Evolutionary conservation across 495 filamentous ascomycete species (phyloP).

Genomic region (Collariella sp.): DNA sequence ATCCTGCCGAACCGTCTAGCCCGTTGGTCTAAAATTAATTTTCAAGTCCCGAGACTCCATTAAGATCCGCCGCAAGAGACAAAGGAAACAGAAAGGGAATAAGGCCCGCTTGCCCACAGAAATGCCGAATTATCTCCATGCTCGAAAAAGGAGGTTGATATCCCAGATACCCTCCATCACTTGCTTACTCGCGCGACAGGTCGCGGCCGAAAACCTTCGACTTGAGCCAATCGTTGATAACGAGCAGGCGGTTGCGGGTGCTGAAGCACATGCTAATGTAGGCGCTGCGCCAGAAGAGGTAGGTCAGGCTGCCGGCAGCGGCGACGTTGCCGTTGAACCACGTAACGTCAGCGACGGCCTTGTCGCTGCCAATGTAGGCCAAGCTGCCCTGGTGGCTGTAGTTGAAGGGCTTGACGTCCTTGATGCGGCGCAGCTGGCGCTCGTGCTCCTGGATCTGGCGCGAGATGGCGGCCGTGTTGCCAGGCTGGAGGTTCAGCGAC

Average conservation of each 20-base stretch:
- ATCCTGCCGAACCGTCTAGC: slow-evolving; percentile 16
- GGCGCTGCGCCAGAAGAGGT: slow-evolving; percentile 92
- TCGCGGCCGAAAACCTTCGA: slow-evolving; percentile 91
- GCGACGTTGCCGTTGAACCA: slow-evolving; percentile 97
- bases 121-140: not conserved
- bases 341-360: slow-evolving; percentile 93
- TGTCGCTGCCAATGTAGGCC: slow-evolving; percentile 97
- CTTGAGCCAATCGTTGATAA: slow-evolving; percentile 92
- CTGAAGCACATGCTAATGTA: slow-evolving; percentile 99
- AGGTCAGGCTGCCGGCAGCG: slow-evolving; percentile 70
- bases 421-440: slow-evolving; percentile 77
- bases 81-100: slow-evolving; percentile 4
- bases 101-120: not conserved
- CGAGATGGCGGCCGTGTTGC: slow-evolving; percentile 53
- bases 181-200: slow-evolving; percentile 76
- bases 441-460: slow-evolving; percentile 76
- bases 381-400: slow-evolving; percentile 95
- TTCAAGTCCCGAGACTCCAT: slow-evolving; percentile 13
- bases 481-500: slow-evolving; percentile 42
- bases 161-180: not conserved
- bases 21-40: slow-evolving; percentile 12
- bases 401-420: slow-evolving; percentile 92
- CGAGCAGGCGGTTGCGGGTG: slow-evolving; percentile 86
- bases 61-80: slow-evolving; percentile 2
- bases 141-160: not conserved